phyloP scores from a whole-genome alignment of 768 basidiomycete genomes.

The Termitomyces sp. region DNA sequence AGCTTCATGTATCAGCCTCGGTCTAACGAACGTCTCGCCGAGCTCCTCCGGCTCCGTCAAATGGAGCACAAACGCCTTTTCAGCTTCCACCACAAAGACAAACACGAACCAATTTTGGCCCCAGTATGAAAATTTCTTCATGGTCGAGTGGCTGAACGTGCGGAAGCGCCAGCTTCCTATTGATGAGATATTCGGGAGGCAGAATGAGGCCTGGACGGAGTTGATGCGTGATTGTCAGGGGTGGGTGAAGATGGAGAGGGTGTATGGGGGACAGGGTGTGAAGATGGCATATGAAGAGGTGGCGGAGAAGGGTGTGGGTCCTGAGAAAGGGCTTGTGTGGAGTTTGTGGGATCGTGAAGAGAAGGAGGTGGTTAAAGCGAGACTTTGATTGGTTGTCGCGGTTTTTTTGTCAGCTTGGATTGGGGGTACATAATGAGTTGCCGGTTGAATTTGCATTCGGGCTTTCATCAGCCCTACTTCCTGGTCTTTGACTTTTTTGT shows the following conservation, averaged over 20 bases:
- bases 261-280: slow-evolving; percentile 45
- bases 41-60: slow-evolving; percentile 25
- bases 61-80: slow-evolving; percentile 38
- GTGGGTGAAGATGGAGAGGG: slow-evolving; percentile 55
- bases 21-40: slow-evolving; percentile 53
- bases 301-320: slow-evolving; percentile 43
- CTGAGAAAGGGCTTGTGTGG: slow-evolving; percentile 59
- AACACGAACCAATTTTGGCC: slow-evolving; percentile 28
- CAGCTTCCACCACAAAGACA: slow-evolving; percentile 1
- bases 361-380: slow-evolving; percentile 6
- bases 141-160: slow-evolving; percentile 63
- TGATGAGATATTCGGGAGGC: slow-evolving; percentile 44
- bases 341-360: slow-evolving; percentile 53
- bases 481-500: not conserved
- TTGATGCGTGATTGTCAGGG: slow-evolving; percentile 51
- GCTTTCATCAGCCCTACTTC: not conserved
- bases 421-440: not conserved
- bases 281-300: slow-evolving; percentile 46
- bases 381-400: slow-evolving; percentile 12
- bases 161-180: slow-evolving; percentile 47
- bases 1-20: slow-evolving; percentile 44
- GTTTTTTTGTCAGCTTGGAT: not conserved
- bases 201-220: slow-evolving; percentile 55
- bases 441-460: not conserved
- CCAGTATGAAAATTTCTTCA: slow-evolving; percentile 56